Evolutionary conservation across 495 filamentous ascomycete genomes (phyloP).

Genomic region (Aspergillus baeticus): DNA sequence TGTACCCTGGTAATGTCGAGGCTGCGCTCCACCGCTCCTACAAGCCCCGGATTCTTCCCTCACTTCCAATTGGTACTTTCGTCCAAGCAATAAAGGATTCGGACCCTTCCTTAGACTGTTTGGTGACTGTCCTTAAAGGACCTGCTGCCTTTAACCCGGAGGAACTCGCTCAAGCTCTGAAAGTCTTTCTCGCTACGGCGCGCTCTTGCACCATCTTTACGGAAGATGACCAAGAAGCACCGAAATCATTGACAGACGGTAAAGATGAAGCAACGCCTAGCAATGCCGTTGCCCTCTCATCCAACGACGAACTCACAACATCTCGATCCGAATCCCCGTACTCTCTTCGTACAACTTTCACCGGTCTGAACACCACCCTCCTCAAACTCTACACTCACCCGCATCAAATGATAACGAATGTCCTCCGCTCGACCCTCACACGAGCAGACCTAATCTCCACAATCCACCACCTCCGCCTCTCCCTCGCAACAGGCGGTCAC

Average conservation of each 20-base stretch:
- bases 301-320: slow-evolving; percentile 20
- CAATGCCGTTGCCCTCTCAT: slow-evolving; percentile 14
- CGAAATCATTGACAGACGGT: slow-evolving; percentile 32
- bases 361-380: slow-evolving; percentile 47
- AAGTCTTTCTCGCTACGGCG: slow-evolving; percentile 38
- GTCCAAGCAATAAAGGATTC: slow-evolving; percentile 56
- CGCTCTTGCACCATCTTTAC: slow-evolving; percentile 29
- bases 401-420: slow-evolving; percentile 49
- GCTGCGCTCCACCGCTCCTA: slow-evolving; percentile 52
- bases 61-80: slow-evolving; percentile 55
- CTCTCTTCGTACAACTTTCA: slow-evolving; percentile 36
- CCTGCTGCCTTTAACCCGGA: slow-evolving; percentile 38
- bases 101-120: slow-evolving; percentile 58
- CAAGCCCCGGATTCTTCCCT: slow-evolving; percentile 42
- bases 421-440: slow-evolving; percentile 64
- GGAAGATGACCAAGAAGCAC: slow-evolving; percentile 26
- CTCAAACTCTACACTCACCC: slow-evolving; percentile 67
- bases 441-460: slow-evolving; percentile 68
- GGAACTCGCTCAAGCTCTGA: slow-evolving; percentile 45
- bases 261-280: slow-evolving; percentile 23
- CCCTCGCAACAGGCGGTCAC: slow-evolving; percentile 50
- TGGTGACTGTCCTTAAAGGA: slow-evolving; percentile 53
- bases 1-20: slow-evolving; percentile 61
- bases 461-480: slow-evolving; percentile 71
- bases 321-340: background rate